phyloP scores from a whole-genome alignment of 768 basidiomycete genomes.

The Hygrophorus russula region DNA sequence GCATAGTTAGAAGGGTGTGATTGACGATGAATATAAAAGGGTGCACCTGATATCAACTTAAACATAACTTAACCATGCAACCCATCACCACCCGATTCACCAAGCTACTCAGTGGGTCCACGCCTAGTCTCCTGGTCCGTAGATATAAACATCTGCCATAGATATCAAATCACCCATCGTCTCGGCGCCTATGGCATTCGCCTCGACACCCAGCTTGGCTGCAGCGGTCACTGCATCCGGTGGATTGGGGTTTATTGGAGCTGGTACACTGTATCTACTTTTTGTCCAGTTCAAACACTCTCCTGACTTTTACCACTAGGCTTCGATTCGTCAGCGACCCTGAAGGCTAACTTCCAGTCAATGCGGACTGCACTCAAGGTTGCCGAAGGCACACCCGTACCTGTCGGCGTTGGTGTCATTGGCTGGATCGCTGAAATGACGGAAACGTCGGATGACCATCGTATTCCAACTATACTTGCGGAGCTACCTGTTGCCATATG shows the following conservation, averaged over 20 bases:
- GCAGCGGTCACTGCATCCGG: constrained; percentile 40
- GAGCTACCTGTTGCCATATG: constrained; percentile 41
- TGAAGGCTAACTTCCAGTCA: constrained; percentile 29
- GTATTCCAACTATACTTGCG: constrained; percentile 33
- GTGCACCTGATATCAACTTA: no score
- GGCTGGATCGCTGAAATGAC: constrained; percentile 44
- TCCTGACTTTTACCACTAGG: constrained; percentile 17
- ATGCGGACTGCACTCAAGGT: constrained; percentile 24
- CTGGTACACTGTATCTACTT: constrained; percentile 24
- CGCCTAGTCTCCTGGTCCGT: neutral
- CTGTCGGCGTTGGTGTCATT: constrained; percentile 48
- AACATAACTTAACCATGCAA: neutral
- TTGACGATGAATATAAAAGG: neutral
- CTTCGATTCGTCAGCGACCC: constrained; percentile 19
- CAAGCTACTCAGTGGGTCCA: neutral
- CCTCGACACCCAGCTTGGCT: constrained; percentile 19
- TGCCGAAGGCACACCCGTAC: constrained; percentile 23
- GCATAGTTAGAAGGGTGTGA: no score
- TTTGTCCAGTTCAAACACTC: neutral
- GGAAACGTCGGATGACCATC: constrained; percentile 19
- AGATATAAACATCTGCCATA: constrained; percentile 9
- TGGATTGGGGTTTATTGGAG: constrained; percentile 44
- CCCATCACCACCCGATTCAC: constrained; percentile 1
- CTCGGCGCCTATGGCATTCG: constrained; percentile 48
- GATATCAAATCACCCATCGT: constrained; percentile 41